Evolutionary conservation across 345 rosid genomes (phyloP).

Genomic region (Abelmoschus esculentus): DNA sequence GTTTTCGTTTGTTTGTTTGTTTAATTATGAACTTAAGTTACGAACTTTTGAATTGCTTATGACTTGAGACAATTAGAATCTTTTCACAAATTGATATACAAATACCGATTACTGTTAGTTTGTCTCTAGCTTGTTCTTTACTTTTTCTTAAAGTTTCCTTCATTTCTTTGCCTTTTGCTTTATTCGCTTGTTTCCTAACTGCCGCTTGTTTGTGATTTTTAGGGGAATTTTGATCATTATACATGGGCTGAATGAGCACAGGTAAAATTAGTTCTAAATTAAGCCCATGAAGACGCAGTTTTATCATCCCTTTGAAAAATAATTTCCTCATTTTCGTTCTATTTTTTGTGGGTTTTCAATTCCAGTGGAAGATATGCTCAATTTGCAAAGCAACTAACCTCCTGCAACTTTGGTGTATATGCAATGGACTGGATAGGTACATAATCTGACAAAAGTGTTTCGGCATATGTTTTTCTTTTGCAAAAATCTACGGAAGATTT

Average conservation of each 20-base stretch:
- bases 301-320: not conserved
- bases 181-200: not conserved
- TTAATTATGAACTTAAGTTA: not conserved
- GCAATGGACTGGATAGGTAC: constrained; percentile 98
- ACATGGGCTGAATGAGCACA: constrained; percentile 93
- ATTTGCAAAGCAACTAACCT: constrained; percentile 77
- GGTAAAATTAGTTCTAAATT: constrained; percentile 35
- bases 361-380: constrained; percentile 85
- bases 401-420: constrained; percentile 62
- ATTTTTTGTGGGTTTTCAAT: not conserved
- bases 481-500: not conserved
- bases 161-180: not conserved
- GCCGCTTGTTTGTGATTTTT: constrained; percentile 9
- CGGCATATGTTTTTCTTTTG: not conserved
- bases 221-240: constrained; percentile 86
- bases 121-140: not conserved
- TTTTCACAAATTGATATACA: not conserved
- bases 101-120: not conserved
- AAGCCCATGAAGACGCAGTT: not conserved
- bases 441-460: not conserved
- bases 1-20: not conserved
- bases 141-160: not conserved
- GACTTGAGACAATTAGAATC: not conserved
- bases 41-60: not conserved
- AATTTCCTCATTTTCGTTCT: not conserved